Evolutionary conservation across 2,329 filamentous ascomycete genomes (phyloP), one percentile per base, ranked within the genome.

Genomic region (Lachnellula willkommii): DNA sequence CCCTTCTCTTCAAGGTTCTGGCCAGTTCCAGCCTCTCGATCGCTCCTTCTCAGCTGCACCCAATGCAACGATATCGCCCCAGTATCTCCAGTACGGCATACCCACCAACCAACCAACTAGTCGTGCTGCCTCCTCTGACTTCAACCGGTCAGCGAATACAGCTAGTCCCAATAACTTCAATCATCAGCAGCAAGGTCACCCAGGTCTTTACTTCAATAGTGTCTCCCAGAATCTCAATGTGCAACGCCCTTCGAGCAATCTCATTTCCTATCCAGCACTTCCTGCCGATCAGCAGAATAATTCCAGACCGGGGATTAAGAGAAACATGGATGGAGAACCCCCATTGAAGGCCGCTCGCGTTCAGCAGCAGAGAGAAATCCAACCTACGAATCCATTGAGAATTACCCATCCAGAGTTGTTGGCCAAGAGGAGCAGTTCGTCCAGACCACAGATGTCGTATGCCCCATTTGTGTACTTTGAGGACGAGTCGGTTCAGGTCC

Each of bases 401-500:
- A 56, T 66, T 7, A 63, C 62, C 26, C 60, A 66, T 50, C 61
- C 64, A 24, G 64, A 67, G 14, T 32, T 69, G 45, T 53, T 61
- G 22, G 48, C 62, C 26, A 42, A 59, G 17, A 59, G 58, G 28
- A 60, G 59, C 32, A 42, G 24, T 17, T 63, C 66, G 20, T 56
- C 63, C 46, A 54, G 57, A 28, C 65, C 58, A 50, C 56, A 57
- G 8, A 59, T 69, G 48, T 53, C 59, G 5, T 59, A 63, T 55
- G 68, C 67, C 17, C 65, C 67, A 2, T 70, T 62, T 43, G 40
- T 69, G 14, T 45, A 53, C 17, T 67, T 65, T 58, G 60, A 64
- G 8, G 60, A 65, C 45, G 56, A 53, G 11, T 61, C 63, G 26
- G 45, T 68, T 36, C 59, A 65, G 22, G 57, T 69, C 32, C 54